Conservation (phyloP, 2,329 filamentous ascomycete genomes). For the Aspergillus sp. region DNA sequence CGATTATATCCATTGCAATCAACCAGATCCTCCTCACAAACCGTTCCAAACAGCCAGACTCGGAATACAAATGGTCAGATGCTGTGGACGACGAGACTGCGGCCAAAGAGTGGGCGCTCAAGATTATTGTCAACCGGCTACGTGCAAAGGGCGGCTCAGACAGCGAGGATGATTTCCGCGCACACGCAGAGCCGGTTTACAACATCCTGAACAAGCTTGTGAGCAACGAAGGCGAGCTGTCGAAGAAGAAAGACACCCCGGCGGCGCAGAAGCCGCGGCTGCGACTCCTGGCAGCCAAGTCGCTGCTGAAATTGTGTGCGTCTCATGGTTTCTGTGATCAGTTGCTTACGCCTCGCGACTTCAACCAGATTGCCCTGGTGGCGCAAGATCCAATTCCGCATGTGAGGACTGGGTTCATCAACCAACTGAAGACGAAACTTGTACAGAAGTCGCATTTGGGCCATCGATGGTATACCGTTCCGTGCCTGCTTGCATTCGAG, state of each 20-base stretch:
- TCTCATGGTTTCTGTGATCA: slow-evolving; percentile 63
- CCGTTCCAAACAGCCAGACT: slow-evolving; percentile 46
- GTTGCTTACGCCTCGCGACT: slow-evolving; percentile 60
- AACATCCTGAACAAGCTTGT: slow-evolving; percentile 71
- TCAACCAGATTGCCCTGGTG: slow-evolving; percentile 71
- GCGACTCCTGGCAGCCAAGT: slow-evolving; percentile 69
- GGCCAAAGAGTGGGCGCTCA: slow-evolving; percentile 75
- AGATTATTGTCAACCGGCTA: slow-evolving; percentile 76
- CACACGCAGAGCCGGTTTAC: slow-evolving; percentile 58
- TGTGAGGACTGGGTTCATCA: slow-evolving; percentile 70
- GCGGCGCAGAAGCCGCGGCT: slow-evolving; percentile 69
- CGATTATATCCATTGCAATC: slow-evolving; percentile 69
- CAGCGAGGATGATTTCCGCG: slow-evolving; percentile 36
- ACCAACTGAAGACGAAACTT: slow-evolving; percentile 67
- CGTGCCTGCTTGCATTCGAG: slow-evolving; percentile 89
- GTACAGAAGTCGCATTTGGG: slow-evolving; percentile 57
- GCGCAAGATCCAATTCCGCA: slow-evolving; percentile 66
- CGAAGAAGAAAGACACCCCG: slow-evolving; percentile 65
- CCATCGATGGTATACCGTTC: slow-evolving; percentile 76
- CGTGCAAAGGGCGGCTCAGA: slow-evolving; percentile 51
- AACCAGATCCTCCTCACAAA: slow-evolving; percentile 64
- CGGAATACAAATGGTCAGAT: slow-evolving; percentile 57
- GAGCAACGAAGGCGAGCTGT: slow-evolving; percentile 66
- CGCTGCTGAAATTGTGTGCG: slow-evolving; percentile 74
- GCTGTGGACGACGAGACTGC: slow-evolving; percentile 71